Percentiles rank a stretch among this genome's conserved stretches.
These are phyloP conservation scores for Aspergillus sp. DNA, from an alignment of 2,329 filamentous ascomycete genomes.

Conservation along the genomic window DNA sequence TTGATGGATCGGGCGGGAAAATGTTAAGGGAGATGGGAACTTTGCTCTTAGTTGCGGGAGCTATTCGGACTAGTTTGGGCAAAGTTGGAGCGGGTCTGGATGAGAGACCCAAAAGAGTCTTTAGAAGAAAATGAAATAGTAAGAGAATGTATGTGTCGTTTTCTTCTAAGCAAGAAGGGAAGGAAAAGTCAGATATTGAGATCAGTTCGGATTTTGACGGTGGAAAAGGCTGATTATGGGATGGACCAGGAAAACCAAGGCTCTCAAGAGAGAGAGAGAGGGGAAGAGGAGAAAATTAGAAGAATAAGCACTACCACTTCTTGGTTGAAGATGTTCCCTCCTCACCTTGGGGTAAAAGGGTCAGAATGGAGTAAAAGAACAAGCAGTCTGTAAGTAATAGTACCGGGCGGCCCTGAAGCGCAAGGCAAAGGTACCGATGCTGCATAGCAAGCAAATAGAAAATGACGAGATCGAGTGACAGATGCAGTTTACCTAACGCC, in stretches of 20 bases:
- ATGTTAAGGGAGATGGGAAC: conserved; percentile 6
- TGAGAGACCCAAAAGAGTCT: neutral
- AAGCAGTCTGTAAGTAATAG: neutral
- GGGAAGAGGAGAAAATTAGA: too few species aligned
- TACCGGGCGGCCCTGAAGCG: neutral
- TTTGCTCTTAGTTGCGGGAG: conserved; percentile 18
- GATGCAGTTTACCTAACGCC: conserved; percentile 6
- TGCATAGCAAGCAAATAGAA: neutral
- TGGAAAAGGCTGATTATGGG: too few species aligned
- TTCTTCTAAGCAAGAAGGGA: too few species aligned
- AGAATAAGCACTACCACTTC: too few species aligned
- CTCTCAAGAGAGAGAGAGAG: too few species aligned
- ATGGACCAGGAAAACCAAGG: too few species aligned
- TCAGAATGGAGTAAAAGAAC: neutral
- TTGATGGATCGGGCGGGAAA: conserved; percentile 14
- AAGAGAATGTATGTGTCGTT: too few species aligned
- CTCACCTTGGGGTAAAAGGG: neutral
- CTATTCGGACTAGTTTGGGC: conserved; percentile 14
- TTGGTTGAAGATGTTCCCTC: neutral
- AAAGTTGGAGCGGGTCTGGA: conserved; percentile 11
- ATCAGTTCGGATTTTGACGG: too few species aligned
- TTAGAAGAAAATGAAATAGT: neutral
- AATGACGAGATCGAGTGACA: conserved; percentile 8
- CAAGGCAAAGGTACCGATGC: neutral
- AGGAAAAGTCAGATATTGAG: too few species aligned